Conservation (phyloP, 441 rosid genomes). For the Lepidium campestre region DNA sequence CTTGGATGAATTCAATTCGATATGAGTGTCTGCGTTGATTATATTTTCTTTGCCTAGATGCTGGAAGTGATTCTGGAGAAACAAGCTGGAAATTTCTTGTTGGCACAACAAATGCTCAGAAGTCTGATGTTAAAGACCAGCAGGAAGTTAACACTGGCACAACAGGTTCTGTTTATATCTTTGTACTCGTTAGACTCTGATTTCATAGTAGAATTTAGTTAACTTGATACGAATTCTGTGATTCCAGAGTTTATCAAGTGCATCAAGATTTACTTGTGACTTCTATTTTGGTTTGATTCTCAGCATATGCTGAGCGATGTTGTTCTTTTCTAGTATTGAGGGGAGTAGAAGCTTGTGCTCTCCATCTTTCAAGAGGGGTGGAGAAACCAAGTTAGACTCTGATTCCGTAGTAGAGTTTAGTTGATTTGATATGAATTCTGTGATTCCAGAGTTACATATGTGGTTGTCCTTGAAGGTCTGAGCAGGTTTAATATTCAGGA, state of each 20-base stretch:
- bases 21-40: not conserved
- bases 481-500: conserved; percentile 93
- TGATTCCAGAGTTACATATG: conserved; percentile 69
- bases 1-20: not conserved
- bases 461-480: conserved; percentile 95
- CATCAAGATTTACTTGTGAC: not conserved
- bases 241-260: not conserved
- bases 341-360: conserved; percentile 97
- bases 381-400: conserved; percentile 74
- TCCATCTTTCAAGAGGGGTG: conserved; percentile 97
- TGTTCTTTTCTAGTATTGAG: conserved; percentile 31
- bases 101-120: conserved; percentile 57
- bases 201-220: not conserved
- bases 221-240: not conserved
- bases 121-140: conserved; percentile 71
- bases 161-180: conserved; percentile 43
- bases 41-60: conserved; percentile 32
- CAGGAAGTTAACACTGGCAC: conserved; percentile 53
- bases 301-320: conserved; percentile 1
- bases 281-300: conserved; percentile 1
- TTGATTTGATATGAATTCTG: not conserved
- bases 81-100: conserved; percentile 47
- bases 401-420: not conserved
- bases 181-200: not conserved
- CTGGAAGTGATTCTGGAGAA: conserved; percentile 65